A percentile compares a stretch with the other conserved stretches of the same genome.
phyloP scores from a whole-genome alignment of 441 rosid species.

The Jatropha multifida region DNA sequence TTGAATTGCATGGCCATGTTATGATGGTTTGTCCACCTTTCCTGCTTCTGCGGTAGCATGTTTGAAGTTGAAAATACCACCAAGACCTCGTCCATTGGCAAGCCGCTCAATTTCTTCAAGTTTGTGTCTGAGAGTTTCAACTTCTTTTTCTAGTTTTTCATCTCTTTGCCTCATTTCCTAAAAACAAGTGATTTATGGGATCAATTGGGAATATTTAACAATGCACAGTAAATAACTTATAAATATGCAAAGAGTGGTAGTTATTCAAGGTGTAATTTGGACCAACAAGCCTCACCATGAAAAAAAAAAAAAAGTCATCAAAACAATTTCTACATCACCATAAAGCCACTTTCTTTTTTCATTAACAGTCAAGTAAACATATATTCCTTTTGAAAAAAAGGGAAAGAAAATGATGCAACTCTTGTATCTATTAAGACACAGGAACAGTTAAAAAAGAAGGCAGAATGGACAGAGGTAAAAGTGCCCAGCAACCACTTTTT shows the following conservation, averaged over 20 bases:
- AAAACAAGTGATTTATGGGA: slow-evolving; percentile 4
- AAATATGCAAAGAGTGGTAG: not conserved
- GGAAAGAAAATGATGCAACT: not conserved
- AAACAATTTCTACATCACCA: not conserved
- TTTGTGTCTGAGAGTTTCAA: slow-evolving; percentile 52
- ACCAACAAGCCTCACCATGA: not conserved
- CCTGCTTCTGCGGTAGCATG: slow-evolving; percentile 29
- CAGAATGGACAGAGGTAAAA: not conserved
- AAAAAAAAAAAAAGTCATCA: not conserved
- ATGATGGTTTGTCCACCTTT: slow-evolving; percentile 25
- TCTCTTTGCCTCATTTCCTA: slow-evolving; percentile 65
- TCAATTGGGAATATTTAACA: not conserved
- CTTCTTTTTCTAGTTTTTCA: slow-evolving; percentile 51
- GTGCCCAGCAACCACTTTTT: not conserved
- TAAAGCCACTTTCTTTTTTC: not conserved
- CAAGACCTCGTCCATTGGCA: slow-evolving; percentile 61
- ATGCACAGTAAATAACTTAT: not conserved
- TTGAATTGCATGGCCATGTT: not conserved
- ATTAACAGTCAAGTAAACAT: not conserved
- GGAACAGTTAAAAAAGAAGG: not conserved
- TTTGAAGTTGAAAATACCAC: slow-evolving; percentile 53
- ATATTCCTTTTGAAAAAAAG: not conserved
- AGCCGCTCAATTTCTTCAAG: slow-evolving; percentile 76
- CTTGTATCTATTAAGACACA: not conserved
- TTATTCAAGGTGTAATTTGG: not conserved